Base-by-base conservation (phyloP, 768 basidiomycete species). In the Hygrophorus pudorinus region DNA sequence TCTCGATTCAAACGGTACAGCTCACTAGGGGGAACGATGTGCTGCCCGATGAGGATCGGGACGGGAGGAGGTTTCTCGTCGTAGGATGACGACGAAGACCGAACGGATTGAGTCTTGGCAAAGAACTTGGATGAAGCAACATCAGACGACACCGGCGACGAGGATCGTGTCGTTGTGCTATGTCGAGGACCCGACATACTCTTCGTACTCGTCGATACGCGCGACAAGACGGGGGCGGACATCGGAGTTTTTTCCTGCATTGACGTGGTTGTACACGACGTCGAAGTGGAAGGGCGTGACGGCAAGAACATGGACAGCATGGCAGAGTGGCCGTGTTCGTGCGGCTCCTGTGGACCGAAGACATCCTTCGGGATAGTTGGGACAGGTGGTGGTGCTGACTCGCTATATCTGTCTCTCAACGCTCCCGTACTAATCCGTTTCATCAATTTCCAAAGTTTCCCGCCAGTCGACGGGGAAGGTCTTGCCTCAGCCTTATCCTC, bases 381-480 rank as follows among this genome's bases (percentile, higher is more conserved):
- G 0, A 82, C 76, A 13, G 81, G 81, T 0, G 78, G 79, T 9
- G 70, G 66, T 1, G 47, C 47, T 10, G 38, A 38, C 4, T 20
- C 38, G 1, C 51, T 53, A 49, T 70, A 76, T 51, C 70, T 76
- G 13, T 84, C 82, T 45, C 78, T 70, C 34, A 84, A 58, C 7
- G 69, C 77, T 6, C 79, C 76, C 0, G 75, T 71, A 48, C 80
- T 83, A 48, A 86, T 75, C 32, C 79, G 70, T 58, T 81, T 84
- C 68, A 85, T 70, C 41, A 86, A 55, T 58, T 70, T 79, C 80
- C 80, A 84, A 2, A 84, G 58, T 52, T 67, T 76, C 5, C 69
- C 64, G 4, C 68, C 63, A 4, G 37, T 14, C 37, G 42, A n/a
- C 18, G 31, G 12, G n/a, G n/a, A n/a, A n/a, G n/a, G n/a, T n/a